These are phyloP conservation scores for Eimeria tenella DNA, from an alignment of 169 alveolate genomes.

Conservation along the genomic window DNA sequence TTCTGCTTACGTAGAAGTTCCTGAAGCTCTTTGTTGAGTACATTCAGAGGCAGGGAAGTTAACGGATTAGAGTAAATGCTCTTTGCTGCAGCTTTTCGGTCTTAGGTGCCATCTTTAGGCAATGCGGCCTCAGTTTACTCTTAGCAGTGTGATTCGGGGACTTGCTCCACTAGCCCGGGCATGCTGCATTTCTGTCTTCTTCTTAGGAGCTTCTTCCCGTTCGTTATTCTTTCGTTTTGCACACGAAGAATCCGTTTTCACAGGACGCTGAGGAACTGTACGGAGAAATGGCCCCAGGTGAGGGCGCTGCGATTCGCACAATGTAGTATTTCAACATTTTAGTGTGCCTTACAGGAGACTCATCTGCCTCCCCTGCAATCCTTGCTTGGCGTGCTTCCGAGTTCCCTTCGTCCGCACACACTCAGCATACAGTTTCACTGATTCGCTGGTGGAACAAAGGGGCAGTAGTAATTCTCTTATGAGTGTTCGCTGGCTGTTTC, in stretches of 20 bases:
- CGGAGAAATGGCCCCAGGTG: conserved; percentile 93
- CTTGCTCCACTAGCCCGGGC: too few relatives aligned
- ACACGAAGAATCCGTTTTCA: conserved; percentile 92
- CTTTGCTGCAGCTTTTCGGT: too few relatives aligned
- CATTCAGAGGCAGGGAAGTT: too few relatives aligned
- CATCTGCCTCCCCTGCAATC: too few relatives aligned
- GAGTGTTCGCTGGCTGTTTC: neutral
- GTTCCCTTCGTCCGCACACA: too few relatives aligned
- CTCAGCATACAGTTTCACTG: too few relatives aligned
- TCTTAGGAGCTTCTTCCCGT: conserved; percentile 91
- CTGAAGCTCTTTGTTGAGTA: neutral
- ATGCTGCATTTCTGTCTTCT: neutral
- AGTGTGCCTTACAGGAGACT: too few relatives aligned
- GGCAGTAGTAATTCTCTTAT: neutral
- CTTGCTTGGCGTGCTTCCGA: too few relatives aligned
- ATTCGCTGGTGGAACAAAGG: too few relatives aligned
- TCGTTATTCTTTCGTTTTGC: conserved; percentile 94
- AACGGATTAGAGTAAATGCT: too few relatives aligned
- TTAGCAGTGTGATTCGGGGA: too few relatives aligned
- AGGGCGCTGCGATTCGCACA: neutral
- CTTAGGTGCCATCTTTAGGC: neutral
- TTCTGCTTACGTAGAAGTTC: neutral
- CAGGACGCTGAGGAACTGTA: conserved; percentile 87
- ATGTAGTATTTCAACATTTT: neutral
- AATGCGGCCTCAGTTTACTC: neutral